Evolutionary conservation across 768 basidiomycete genomes (phyloP).

Genomic region (Phylloporus rhodoxanthus): DNA sequence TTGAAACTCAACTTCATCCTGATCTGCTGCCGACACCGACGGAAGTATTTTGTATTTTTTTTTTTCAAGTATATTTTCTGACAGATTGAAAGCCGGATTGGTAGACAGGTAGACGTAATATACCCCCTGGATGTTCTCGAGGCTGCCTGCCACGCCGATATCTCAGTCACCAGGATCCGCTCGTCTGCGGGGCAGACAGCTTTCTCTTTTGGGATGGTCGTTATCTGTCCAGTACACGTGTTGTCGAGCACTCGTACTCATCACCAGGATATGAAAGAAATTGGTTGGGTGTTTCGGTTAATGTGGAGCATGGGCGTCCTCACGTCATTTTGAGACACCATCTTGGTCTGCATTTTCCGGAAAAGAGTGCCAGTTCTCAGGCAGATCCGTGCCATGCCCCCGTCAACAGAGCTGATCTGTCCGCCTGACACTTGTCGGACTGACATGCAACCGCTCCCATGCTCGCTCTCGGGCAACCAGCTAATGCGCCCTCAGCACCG

Average conservation of each 20-base stretch:
- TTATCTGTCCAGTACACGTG: conserved; percentile 14
- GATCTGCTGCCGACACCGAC: conserved; percentile 29
- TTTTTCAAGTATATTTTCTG: conserved; percentile 18
- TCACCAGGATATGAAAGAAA: too few species aligned
- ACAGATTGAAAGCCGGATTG: conserved; percentile 8
- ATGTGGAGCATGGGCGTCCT: conserved; percentile 12
- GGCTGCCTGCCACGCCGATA: conserved; percentile 4
- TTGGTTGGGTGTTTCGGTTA: conserved; percentile 15
- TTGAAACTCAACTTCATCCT: conserved; percentile 30
- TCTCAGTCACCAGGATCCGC: background rate
- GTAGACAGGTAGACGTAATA: conserved; percentile 20
- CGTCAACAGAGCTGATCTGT: background rate
- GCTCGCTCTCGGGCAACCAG: background rate
- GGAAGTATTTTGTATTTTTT: conserved; percentile 20
- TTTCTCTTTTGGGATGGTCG: background rate
- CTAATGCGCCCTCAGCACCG: background rate
- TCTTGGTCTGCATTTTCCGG: too few species aligned
- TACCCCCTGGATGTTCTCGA: background rate
- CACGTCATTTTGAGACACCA: conserved; percentile 10
- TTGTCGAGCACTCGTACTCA: background rate
- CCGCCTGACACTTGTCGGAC: conserved; percentile 14
- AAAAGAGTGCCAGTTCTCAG: conserved; percentile 11
- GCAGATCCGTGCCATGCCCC: conserved; percentile 19
- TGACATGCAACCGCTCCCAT: conserved; percentile 15
- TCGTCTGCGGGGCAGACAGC: background rate